Evolutionary conservation across 257 asterid genomes (phyloP).

Genomic region (Solanum chmielewskii): DNA sequence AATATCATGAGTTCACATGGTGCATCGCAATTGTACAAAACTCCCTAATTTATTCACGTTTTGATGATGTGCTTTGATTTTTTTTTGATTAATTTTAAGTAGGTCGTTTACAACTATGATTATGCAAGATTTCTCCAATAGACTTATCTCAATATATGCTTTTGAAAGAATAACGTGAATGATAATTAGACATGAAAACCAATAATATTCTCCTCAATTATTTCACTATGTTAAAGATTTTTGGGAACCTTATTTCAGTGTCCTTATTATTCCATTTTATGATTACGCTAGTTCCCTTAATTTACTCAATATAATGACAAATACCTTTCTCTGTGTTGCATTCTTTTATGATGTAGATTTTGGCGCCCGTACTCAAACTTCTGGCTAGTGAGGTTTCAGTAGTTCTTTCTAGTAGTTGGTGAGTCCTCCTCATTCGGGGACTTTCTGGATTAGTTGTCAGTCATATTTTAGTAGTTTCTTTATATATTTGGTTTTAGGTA

Average conservation of each 20-base stretch:
- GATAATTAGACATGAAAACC: not conserved
- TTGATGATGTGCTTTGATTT: no score
- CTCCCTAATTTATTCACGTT: not conserved
- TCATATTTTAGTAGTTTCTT: not conserved
- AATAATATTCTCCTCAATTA: not conserved
- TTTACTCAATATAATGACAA: not conserved
- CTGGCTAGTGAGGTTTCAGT: not conserved
- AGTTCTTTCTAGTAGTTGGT: not conserved
- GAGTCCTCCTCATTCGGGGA: not conserved
- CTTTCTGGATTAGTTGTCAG: not conserved
- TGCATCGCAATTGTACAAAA: not conserved
- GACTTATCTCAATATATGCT: not conserved
- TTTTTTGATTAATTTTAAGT: not conserved
- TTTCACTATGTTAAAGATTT: not conserved
- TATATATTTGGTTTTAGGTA: no score
- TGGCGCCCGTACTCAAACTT: not conserved
- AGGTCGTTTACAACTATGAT: not conserved
- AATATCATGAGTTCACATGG: not conserved
- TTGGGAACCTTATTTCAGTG: not conserved
- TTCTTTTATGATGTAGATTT: not conserved
- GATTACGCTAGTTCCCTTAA: not conserved
- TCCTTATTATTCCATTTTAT: not conserved
- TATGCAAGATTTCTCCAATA: not conserved
- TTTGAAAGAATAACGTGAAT: not conserved
- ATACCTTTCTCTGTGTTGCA: not conserved